Base-by-base conservation (phyloP, 352 stramenopile genomes). In the Globisporangium lucens region DNA sequence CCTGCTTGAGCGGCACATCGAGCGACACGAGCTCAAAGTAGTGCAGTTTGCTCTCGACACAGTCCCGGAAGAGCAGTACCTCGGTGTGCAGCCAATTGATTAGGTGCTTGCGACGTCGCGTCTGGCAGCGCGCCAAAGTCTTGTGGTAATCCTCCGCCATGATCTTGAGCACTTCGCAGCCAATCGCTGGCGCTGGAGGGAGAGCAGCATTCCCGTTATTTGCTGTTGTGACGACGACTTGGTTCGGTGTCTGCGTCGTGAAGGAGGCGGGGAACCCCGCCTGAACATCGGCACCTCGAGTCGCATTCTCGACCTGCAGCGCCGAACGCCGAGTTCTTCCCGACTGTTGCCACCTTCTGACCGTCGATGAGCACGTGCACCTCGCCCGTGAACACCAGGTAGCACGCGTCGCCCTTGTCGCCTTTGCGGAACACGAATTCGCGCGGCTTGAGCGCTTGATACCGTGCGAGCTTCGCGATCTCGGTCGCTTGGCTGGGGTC, bases 11-110 rank as follows among this genome's bases (percentile, higher is more conserved):
- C 29, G 75, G 76, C 47, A 91, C 76, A 61, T 91, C 81, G 53
- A 91, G 84, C 20, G 83, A 90, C 51, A 90, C 83, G 59, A 89
- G 79, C 66, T 91, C 83, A 70, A 89, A 91, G 67, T 88, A 91
- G 60, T 89, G 81, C 27, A 91, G 74, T 33, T 91, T 91, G 71
- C 78, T 89, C 66, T 91, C 83, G 17, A 88, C 78, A 29, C 82
- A 91, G 66, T 90, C 83, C 6, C 83, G 81, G 68, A 91, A 90
- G 35, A 90, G 67, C 27, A 74, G 67, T 29, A 90, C 81, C 56
- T 91, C 83, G 0, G 78, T 85, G 69, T 89, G 83, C 52, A 91
- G 65, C 81, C 83, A 91, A 24, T 74, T 79, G 35, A 87, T 83
- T 20, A 90, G 70, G 49, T 90, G 79, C 63, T 91, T 91, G 5